These are phyloP conservation scores for Theobroma grandiflorum DNA, from an alignment of 441 rosid genomes.

Conservation along the genomic window DNA sequence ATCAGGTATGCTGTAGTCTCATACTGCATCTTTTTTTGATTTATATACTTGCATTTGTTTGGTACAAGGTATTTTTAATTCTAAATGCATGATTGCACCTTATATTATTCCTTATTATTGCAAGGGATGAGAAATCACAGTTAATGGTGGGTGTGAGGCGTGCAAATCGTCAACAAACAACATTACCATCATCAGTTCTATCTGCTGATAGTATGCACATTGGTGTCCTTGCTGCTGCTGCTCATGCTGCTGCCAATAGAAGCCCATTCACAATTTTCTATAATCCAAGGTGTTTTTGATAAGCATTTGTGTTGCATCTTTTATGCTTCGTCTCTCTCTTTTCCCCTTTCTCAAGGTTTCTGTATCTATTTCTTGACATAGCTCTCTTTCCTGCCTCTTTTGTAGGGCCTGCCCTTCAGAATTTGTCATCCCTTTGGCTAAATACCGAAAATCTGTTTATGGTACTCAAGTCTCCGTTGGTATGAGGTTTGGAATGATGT, in stretches of 20 bases:
- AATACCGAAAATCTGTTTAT: conserved; percentile 79
- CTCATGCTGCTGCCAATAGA: conserved; percentile 89
- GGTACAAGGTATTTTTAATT: conserved; percentile 8
- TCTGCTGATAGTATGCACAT: conserved; percentile 99
- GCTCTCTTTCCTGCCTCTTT: conserved; percentile 17
- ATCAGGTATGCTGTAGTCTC: conserved; percentile 62
- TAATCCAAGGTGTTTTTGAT: conserved; percentile 80
- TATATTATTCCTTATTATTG: not conserved
- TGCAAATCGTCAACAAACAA: conserved; percentile 89
- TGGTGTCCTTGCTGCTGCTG: conserved; percentile 99
- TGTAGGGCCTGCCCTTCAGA: conserved; percentile 94
- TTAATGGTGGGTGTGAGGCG: conserved; percentile 94
- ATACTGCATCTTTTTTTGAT: not conserved
- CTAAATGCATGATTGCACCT: conserved; percentile 1
- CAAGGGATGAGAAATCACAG: conserved; percentile 96
- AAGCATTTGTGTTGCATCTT: conserved; percentile 5
- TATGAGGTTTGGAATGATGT: conserved; percentile 99
- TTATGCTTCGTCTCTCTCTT: not conserved
- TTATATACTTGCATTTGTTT: conserved; percentile 1
- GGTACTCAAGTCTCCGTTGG: conserved; percentile 92
- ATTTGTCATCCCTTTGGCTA: conserved; percentile 83
- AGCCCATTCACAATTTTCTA: conserved; percentile 91
- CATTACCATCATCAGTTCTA: conserved; percentile 89
- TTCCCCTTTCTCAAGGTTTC: not conserved
- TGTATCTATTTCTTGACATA: conserved; percentile 13